Evolutionary conservation across 139 green algal species (phyloP).

Genomic region (Trebouxia sp.): DNA sequence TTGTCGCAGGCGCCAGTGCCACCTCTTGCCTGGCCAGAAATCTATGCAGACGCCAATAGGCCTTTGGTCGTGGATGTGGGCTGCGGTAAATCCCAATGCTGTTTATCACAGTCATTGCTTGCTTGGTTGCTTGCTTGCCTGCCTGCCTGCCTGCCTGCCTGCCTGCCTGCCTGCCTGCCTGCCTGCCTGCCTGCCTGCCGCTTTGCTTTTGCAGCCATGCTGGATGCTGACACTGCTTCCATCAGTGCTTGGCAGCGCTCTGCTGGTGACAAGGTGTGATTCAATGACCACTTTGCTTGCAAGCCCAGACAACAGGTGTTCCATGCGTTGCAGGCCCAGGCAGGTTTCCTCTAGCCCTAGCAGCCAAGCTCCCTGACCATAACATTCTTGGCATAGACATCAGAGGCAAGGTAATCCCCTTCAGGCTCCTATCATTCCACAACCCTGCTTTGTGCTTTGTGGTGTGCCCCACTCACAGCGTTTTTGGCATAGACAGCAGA

Average conservation of each 20-base stretch:
- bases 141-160: not conserved
- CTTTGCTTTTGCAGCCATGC: too few species aligned
- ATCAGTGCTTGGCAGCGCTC: not conserved
- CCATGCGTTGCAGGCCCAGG: constrained; percentile 49
- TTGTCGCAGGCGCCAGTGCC: constrained; percentile 39
- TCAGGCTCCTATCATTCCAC: not conserved
- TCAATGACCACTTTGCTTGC: not conserved
- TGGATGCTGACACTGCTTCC: not conserved
- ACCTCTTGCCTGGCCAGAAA: constrained; percentile 53
- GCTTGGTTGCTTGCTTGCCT: not conserved
- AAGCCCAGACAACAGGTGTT: not conserved
- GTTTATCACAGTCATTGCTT: not conserved
- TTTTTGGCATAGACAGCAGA: not conserved
- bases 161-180: not conserved
- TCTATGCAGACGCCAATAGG: constrained; percentile 54
- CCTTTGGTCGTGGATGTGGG: constrained; percentile 86
- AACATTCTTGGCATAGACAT: constrained; percentile 91
- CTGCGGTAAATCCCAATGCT: constrained; percentile 45
- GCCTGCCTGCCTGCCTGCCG: too few species aligned
- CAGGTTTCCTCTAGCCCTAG: constrained; percentile 73
- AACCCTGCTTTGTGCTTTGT: not conserved
- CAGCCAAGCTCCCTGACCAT: constrained; percentile 27
- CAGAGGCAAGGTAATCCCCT: constrained; percentile 44
- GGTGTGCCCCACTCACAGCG: not conserved
- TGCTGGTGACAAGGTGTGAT: not conserved